Evolutionary conservation across 495 filamentous ascomycete genomes (phyloP).

Genomic region (Alectoria sarmentosa): DNA sequence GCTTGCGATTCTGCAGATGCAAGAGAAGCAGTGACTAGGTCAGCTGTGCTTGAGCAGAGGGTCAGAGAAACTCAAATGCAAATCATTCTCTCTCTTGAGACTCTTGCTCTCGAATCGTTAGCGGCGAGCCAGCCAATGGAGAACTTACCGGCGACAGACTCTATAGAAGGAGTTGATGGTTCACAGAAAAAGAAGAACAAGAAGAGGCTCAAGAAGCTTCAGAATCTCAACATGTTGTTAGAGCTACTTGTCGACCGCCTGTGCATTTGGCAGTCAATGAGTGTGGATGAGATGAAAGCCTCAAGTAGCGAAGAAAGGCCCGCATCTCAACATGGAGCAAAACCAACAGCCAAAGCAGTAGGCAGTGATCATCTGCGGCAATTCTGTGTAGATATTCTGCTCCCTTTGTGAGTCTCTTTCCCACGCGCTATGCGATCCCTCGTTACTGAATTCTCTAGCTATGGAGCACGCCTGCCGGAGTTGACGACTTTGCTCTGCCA

Average conservation of each 20-base stretch:
- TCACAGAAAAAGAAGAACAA: slow-evolving; percentile 24
- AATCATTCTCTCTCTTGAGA: slow-evolving; percentile 83
- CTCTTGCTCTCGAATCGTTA: slow-evolving; percentile 63
- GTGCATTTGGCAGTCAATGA: slow-evolving; percentile 93
- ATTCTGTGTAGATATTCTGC: slow-evolving; percentile 88
- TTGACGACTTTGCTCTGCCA: slow-evolving; percentile 71
- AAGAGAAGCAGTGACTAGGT: slow-evolving; percentile 47
- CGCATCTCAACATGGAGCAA: slow-evolving; percentile 28
- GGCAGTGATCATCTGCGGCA: slow-evolving; percentile 55
- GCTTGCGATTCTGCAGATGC: slow-evolving; percentile 34
- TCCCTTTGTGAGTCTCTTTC: slow-evolving; percentile 65
- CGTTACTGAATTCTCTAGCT: slow-evolving; percentile 43
- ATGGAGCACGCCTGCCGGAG: slow-evolving; percentile 73
- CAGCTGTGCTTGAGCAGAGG: slow-evolving; percentile 57
- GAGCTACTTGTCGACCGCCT: slow-evolving; percentile 85
- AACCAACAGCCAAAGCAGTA: slow-evolving; percentile 36
- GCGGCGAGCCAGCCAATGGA: slow-evolving; percentile 26
- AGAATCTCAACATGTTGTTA: slow-evolving; percentile 57
- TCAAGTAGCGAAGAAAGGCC: slow-evolving; percentile 37
- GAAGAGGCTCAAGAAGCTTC: slow-evolving; percentile 42
- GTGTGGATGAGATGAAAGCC: slow-evolving; percentile 46
- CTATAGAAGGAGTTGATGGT: slow-evolving; percentile 33
- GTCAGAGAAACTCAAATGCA: slow-evolving; percentile 81
- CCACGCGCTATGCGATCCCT: background rate
- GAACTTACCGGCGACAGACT: slow-evolving; percentile 24